Evolutionary conservation across 202 grass and related monocot genomes (phyloP).

Genomic region (Carex arenaria): DNA sequence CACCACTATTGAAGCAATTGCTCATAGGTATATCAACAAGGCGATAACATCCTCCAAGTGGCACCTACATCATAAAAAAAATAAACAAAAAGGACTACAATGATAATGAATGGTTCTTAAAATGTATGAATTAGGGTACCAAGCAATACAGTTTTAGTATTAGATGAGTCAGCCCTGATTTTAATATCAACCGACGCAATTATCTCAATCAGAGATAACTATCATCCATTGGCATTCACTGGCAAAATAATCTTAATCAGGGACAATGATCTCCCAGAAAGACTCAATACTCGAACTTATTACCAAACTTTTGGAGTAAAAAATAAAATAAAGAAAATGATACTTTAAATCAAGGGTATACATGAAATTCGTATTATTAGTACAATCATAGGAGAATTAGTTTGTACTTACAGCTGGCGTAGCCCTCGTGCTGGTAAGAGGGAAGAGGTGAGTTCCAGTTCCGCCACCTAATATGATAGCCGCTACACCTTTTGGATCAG

Average conservation of each 20-base stretch:
- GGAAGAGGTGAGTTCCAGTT: constrained; percentile 64
- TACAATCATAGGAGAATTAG: neutral
- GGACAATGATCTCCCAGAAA: neutral
- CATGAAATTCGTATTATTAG: neutral
- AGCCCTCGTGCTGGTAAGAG: constrained; percentile 86
- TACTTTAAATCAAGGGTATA: neutral
- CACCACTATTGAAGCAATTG: constrained; percentile 78
- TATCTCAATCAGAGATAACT: neutral
- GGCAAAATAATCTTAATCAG: neutral
- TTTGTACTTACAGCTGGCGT: constrained; percentile 78
- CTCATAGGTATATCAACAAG: constrained; percentile 85
- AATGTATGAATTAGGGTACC: neutral
- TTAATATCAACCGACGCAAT: neutral
- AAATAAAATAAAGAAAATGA: neutral
- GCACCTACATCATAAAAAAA: constrained; percentile 57
- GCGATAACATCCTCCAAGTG: constrained; percentile 76
- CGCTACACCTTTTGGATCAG: constrained; percentile 70
- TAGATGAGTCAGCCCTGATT: neutral
- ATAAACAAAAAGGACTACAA: constrained; percentile 30
- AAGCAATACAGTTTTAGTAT: neutral
- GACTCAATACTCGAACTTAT: neutral
- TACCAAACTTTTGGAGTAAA: neutral
- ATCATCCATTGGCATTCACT: neutral
- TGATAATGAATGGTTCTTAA: constrained; percentile 1
- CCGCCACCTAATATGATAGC: constrained; percentile 84